Evolutionary conservation across 1,139 yeast genomes (phyloP).

Genomic region (Yamadazyma songkhlaensis): DNA sequence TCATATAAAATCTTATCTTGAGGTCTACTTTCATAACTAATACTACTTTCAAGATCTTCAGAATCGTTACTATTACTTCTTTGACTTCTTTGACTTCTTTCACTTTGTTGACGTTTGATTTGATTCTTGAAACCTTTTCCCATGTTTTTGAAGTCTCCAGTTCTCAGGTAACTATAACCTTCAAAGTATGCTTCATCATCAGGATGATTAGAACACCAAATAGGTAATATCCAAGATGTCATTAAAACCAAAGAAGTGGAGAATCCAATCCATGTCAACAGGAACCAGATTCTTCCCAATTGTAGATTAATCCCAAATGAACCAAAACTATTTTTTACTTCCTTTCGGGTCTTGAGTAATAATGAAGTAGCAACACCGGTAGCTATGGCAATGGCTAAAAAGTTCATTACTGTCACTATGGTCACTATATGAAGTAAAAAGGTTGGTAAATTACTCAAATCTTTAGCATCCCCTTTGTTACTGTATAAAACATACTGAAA

Average conservation of each 20-base stretch:
- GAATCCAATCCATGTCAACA: slow-evolving; percentile 37
- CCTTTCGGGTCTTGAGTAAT: slow-evolving; percentile 21
- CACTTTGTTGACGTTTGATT: not conserved
- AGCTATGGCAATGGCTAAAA: slow-evolving; percentile 27
- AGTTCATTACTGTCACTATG: slow-evolving; percentile 30
- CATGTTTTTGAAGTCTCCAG: slow-evolving; percentile 12
- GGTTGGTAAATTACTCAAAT: slow-evolving; percentile 28
- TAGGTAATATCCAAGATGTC: slow-evolving; percentile 37
- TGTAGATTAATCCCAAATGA: slow-evolving; percentile 44
- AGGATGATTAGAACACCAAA: slow-evolving; percentile 46
- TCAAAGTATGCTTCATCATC: slow-evolving; percentile 22
- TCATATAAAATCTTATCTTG: slow-evolving; percentile 13
- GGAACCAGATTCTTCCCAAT: slow-evolving; percentile 41
- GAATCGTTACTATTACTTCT: not conserved
- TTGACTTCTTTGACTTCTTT: not conserved
- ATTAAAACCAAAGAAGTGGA: slow-evolving; percentile 22
- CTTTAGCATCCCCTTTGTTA: slow-evolving; percentile 26
- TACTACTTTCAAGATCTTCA: not conserved
- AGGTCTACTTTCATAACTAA: slow-evolving; percentile 6
- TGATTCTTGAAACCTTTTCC: not conserved
- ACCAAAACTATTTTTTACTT: slow-evolving; percentile 32
- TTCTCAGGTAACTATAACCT: slow-evolving; percentile 11
- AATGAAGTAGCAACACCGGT: slow-evolving; percentile 25
- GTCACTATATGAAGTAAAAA: slow-evolving; percentile 31
- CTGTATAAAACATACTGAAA: slow-evolving; percentile 34